Conservation (phyloP, 2,329 filamentous ascomycete species). For the Aspergillus melleus region DNA sequence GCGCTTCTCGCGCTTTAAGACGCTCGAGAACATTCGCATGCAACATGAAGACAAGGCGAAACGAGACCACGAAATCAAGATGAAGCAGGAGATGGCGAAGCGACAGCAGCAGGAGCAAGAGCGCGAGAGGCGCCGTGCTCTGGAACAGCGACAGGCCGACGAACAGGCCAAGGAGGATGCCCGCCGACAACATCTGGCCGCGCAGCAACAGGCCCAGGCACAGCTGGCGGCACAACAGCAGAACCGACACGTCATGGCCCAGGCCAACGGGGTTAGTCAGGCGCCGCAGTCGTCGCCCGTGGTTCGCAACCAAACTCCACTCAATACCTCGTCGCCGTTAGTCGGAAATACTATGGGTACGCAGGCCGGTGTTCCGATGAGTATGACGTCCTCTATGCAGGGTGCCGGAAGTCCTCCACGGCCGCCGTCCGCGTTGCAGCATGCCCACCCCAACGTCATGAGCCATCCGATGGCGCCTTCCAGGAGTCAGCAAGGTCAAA, state of each 20-base stretch:
- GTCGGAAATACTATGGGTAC: slow-evolving; percentile 40
- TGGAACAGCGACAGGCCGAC: slow-evolving; percentile 45
- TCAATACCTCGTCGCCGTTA: slow-evolving; percentile 46
- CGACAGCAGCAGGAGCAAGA: slow-evolving; percentile 51
- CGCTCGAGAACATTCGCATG: slow-evolving; percentile 78
- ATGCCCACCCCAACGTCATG: slow-evolving; percentile 48
- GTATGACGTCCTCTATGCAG: slow-evolving; percentile 45
- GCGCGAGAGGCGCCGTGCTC: slow-evolving; percentile 48
- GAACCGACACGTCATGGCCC: slow-evolving; percentile 53
- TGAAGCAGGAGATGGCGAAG: slow-evolving; percentile 51
- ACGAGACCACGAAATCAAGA: slow-evolving; percentile 48
- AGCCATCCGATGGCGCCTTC: slow-evolving; percentile 47
- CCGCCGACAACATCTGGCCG: slow-evolving; percentile 39
- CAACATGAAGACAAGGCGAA: slow-evolving; percentile 70
- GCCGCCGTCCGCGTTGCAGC: slow-evolving; percentile 48
- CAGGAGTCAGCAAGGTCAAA: slow-evolving; percentile 48
- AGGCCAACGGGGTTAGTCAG: slow-evolving; percentile 44
- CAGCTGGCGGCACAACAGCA: slow-evolving; percentile 46
- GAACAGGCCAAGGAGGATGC: slow-evolving; percentile 44
- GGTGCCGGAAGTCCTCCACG: slow-evolving; percentile 48
- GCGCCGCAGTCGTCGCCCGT: slow-evolving; percentile 49
- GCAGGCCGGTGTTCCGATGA: slow-evolving; percentile 46
- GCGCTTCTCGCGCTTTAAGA: slow-evolving; percentile 88
- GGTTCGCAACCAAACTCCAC: slow-evolving; percentile 49
- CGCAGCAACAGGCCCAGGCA: slow-evolving; percentile 51